These are phyloP conservation scores for Pythium plurisporium DNA, from an alignment of 352 stramenopile genomes.

Conservation along the genomic window DNA sequence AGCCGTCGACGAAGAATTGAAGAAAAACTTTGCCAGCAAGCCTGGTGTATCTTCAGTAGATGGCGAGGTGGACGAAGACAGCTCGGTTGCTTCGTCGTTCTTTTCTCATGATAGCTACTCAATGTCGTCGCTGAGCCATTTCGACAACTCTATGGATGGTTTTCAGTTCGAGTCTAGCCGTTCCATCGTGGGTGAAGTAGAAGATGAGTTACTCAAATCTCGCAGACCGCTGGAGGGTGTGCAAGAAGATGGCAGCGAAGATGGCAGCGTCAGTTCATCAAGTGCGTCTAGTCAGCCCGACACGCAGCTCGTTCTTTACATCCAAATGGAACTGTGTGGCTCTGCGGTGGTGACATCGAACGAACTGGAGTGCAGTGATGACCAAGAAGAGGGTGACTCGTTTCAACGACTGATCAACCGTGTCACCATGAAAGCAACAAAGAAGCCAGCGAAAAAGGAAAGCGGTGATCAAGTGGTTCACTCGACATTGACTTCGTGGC, in stretches of 20 bases:
- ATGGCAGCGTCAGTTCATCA: constrained; percentile 18
- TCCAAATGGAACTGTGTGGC: constrained; percentile 75
- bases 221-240: constrained; percentile 7
- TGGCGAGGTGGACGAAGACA: constrained; percentile 1
- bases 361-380: constrained; percentile 16
- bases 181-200: constrained; percentile 26
- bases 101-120: constrained; percentile 53
- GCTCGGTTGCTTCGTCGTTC: constrained; percentile 36
- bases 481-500: constrained; percentile 62
- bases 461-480: constrained; percentile 20
- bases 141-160: constrained; percentile 55
- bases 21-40: constrained; percentile 9
- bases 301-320: constrained; percentile 58
- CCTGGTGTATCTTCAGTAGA: constrained; percentile 6
- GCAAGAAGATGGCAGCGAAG: constrained; percentile 13
- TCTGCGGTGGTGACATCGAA: constrained; percentile 15
- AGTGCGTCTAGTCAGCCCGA: constrained; percentile 2
- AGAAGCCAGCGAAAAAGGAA: background rate
- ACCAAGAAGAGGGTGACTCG: constrained; percentile 24
- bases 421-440: constrained; percentile 26
- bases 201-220: constrained; percentile 17
- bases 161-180: constrained; percentile 56
- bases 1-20: background rate
- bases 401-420: constrained; percentile 39
- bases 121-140: constrained; percentile 35